Evolutionary conservation across 2,329 filamentous ascomycete species (phyloP).

Genomic region (Endothia cerciana): DNA sequence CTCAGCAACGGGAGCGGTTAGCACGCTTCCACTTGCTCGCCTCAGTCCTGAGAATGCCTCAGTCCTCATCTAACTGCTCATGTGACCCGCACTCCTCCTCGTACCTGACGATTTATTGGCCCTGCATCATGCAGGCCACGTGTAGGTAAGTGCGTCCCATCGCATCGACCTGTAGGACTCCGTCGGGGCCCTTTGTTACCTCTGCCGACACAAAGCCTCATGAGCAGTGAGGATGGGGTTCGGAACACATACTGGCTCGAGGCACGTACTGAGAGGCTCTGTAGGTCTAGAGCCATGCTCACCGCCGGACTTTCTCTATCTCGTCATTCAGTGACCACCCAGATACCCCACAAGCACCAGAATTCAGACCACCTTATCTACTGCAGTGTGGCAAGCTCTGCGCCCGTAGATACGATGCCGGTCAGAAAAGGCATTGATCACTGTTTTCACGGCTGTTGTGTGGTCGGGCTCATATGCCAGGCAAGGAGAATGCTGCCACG

Average conservation of each 20-base stretch:
- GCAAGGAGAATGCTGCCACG: no score
- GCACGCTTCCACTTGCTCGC: no score
- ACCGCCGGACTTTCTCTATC: neutral
- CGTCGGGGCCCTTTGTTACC: neutral
- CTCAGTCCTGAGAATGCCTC: no score
- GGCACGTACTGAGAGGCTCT: neutral
- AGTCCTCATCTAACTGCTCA: neutral
- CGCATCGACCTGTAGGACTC: neutral
- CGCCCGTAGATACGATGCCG: no score
- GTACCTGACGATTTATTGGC: neutral
- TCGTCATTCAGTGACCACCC: neutral
- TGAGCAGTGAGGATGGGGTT: neutral
- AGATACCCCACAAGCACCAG: neutral
- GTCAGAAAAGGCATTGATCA: neutral
- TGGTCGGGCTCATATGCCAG: no score
- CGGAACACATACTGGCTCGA: neutral
- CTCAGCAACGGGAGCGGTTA: no score
- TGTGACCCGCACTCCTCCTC: neutral
- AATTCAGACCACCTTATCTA: neutral
- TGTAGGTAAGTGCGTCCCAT: neutral
- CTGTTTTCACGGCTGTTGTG: no score
- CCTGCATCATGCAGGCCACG: conserved; percentile 4
- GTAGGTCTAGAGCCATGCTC: neutral
- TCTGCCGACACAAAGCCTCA: neutral
- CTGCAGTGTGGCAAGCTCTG: neutral